phyloP scores from a whole-genome alignment of 2,329 filamentous ascomycete genomes.

The Xylaria sp. region DNA sequence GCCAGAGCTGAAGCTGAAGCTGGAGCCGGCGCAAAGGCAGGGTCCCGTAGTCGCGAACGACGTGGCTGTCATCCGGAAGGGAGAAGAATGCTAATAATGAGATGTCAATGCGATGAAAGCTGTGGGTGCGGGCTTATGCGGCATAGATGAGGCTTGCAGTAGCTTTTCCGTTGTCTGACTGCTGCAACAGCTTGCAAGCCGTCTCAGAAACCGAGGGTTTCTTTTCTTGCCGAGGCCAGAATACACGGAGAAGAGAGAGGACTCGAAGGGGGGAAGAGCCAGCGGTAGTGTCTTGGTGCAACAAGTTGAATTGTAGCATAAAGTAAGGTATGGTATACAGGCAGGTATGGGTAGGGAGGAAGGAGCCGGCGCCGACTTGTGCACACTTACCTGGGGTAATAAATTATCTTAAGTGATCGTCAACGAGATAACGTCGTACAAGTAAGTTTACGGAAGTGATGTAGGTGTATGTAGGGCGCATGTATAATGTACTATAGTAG shows the following conservation, averaged over 20 bases:
- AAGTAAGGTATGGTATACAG: too few relatives aligned
- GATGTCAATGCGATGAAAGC: conserved; percentile 10
- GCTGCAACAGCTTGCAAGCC: conserved; percentile 2
- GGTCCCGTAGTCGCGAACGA: conserved; percentile 38
- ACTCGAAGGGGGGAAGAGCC: background rate
- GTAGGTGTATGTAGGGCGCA: conserved; percentile 3
- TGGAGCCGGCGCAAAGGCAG: conserved; percentile 42
- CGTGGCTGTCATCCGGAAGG: conserved; percentile 23
- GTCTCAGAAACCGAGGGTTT: conserved; percentile 1
- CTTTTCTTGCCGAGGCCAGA: background rate
- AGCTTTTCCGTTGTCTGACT: conserved; percentile 5
- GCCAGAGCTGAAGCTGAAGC: conserved; percentile 38
- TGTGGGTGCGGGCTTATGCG: background rate
- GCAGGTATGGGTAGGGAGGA: background rate
- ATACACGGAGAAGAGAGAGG: background rate
- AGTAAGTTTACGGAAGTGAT: background rate
- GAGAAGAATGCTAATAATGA: background rate
- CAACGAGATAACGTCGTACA: conserved; percentile 15
- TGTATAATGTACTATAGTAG: too few relatives aligned
- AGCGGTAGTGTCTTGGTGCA: background rate
- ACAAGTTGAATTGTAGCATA: background rate
- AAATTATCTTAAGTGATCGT: conserved; percentile 16
- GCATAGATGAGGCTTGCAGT: conserved; percentile 13
- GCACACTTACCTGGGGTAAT: conserved; percentile 1
- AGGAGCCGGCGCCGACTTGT: background rate